A percentile compares a stretch with the other conserved stretches of the same genome.
These are phyloP conservation scores for Bauhinia variegata DNA, from an alignment of 306 rosid species.

Conservation along the genomic window DNA sequence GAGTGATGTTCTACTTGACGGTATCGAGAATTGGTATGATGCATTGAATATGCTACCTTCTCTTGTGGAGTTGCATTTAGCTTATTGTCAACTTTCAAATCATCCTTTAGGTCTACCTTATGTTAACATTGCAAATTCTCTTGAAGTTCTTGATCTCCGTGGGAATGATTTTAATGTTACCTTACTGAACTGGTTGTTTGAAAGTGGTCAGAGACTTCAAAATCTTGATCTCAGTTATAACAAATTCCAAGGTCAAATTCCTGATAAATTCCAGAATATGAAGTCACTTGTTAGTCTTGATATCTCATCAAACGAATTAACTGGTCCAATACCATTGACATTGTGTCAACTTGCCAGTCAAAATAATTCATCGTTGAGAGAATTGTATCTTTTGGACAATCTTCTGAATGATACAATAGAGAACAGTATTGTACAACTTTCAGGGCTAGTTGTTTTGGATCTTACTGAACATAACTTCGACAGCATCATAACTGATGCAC, in stretches of 20 bases:
- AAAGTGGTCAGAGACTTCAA: neutral
- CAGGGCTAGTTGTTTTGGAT: neutral
- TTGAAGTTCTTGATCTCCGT: neutral
- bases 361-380: neutral
- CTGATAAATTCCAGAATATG: neutral
- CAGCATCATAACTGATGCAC: neutral
- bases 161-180: accelerated
- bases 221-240: neutral
- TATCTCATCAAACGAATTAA: neutral
- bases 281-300: neutral
- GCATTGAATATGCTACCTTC: too few relatives aligned
- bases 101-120: too few relatives aligned
- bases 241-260: neutral
- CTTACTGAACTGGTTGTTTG: neutral
- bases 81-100: too few relatives aligned
- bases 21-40: too few relatives aligned
- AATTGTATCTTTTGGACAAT: neutral
- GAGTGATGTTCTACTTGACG: too few relatives aligned
- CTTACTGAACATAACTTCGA: neutral
- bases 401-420: neutral
- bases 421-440: neutral
- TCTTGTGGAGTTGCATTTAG: too few relatives aligned
- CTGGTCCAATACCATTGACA: slow-evolving; percentile 2
- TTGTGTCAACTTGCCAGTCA: too few relatives aligned
- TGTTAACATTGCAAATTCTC: neutral